phyloP scores from a whole-genome alignment of 73 alveolate species.

The Paramecium pentaurelia region DNA sequence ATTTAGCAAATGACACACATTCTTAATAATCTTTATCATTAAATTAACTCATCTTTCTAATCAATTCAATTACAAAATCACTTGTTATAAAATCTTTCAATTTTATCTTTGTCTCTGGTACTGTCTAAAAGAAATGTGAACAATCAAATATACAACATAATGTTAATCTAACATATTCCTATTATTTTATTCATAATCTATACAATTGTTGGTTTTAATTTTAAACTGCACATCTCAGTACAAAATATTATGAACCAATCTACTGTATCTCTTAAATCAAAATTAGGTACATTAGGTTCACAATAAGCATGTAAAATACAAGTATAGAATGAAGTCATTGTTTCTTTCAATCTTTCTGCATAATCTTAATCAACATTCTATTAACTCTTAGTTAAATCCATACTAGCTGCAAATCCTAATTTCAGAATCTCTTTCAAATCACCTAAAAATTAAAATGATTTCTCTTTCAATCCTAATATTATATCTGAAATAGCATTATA shows the following conservation, averaged over 20 bases:
- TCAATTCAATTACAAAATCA: background rate
- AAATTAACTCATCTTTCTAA: background rate
- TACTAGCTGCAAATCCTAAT: background rate
- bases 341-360: constrained; percentile 30
- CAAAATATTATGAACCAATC: background rate
- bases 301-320: constrained; percentile 25
- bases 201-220: constrained; percentile 38
- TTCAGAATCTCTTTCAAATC: background rate
- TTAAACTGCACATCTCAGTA: background rate
- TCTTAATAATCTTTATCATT: background rate
- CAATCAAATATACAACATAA: constrained; percentile 5
- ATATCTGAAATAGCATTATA: constrained; percentile 22
- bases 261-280: background rate
- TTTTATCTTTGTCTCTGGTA: background rate
- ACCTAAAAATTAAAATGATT: background rate
- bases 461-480: background rate
- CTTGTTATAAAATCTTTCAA: background rate
- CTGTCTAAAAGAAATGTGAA: background rate
- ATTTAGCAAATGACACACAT: background rate
- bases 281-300: background rate
- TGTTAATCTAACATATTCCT: constrained; percentile 10
- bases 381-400: background rate
- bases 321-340: background rate
- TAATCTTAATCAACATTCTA: background rate
- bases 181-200: background rate